phyloP scores from a whole-genome alignment of 2,329 filamentous ascomycete genomes.

The Xylariaceae sp. region DNA sequence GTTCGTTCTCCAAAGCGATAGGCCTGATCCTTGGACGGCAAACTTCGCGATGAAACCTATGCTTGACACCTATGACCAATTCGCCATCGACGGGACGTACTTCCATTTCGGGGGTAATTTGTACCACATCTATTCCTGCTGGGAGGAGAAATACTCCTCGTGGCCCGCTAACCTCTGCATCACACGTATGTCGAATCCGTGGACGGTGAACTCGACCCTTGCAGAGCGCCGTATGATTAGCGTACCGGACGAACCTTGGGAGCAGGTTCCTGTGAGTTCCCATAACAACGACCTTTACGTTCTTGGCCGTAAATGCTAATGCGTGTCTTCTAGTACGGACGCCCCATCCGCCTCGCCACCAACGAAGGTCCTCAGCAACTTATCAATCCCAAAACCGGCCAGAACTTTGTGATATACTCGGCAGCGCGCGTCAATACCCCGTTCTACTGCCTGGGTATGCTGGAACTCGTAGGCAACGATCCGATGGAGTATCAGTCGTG shows the following conservation, averaged over 20 bases:
- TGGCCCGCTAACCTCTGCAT: conserved; percentile 43
- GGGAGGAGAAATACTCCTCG: conserved; percentile 39
- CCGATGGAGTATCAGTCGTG: conserved; percentile 42
- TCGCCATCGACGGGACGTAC: conserved; percentile 43
- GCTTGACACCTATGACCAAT: conserved; percentile 41
- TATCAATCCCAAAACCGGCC: conserved; percentile 40
- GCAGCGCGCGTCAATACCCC: conserved; percentile 43
- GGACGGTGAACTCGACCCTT: conserved; percentile 39
- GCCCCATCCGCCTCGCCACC: conserved; percentile 38
- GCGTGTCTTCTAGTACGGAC: conserved; percentile 31
- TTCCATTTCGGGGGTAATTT: conserved; percentile 35
- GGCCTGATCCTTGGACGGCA: conserved; percentile 39
- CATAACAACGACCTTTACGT: background rate
- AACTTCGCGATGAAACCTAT: conserved; percentile 37
- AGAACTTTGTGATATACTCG: conserved; percentile 42
- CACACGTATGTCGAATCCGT: conserved; percentile 40
- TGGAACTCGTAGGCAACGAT: conserved; percentile 41
- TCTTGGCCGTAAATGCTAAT: conserved; percentile 4
- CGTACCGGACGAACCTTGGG: conserved; percentile 40
- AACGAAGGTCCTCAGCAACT: conserved; percentile 43
- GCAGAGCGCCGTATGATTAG: conserved; percentile 39
- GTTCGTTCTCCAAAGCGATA: conserved; percentile 39
- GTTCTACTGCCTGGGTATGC: conserved; percentile 42
- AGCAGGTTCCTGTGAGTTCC: conserved; percentile 36
- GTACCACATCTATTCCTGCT: conserved; percentile 43